Base-by-base conservation (phyloP, 1,284 basidiomycete genomes). In the Malassezia japonica region DNA sequence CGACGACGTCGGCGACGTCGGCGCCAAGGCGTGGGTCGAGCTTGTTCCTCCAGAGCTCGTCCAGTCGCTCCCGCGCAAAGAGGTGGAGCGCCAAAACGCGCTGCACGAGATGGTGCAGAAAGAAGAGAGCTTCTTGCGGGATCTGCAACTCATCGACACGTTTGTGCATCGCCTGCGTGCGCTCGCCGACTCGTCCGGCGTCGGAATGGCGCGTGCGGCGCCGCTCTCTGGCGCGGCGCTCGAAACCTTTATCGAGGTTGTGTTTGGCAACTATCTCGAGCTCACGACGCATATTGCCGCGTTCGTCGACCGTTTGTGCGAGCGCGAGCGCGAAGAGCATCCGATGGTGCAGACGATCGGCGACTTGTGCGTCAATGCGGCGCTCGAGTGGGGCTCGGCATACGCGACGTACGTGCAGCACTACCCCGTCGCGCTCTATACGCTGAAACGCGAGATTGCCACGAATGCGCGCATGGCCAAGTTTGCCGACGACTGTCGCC, bases 41-140 rank as follows among this genome's bases (percentile, higher is more conserved):
- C 81, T 81, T 2, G 82, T 91, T 2, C 79, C 86, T 42, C 75
- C 76, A 16, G 76, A 83, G 42, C 73, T 92, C 12, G 76, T 91
- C 23, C 76, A 76, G 1, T 79, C 80, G 15, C 76, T 95, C 10
- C 81, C 84, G 0, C 79, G 83, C 48, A 81, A 79, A 59, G 87
- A 95, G 74, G 80, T 88, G 43, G 83, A 82, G 56, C 82, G 90
- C 9, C 92, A 96, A 73, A 83, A 85, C 35, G 82, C 92, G 64
- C 92, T 98, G 48, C 83, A 86, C 65, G 90, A 91, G 73, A 82
- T 91, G 33, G 85, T 98, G 57, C 81, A 81, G 65, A 85, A 87
- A 57, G 92, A 98, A 74, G 83, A 86, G 62, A 83, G 87, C 65
- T 96, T 94, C 70, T 78, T 91, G 33, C 82, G 84, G 37, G 92